These are phyloP conservation scores for Phytopythium helicoides DNA, from an alignment of 352 stramenopile genomes.

Conservation along the genomic window DNA sequence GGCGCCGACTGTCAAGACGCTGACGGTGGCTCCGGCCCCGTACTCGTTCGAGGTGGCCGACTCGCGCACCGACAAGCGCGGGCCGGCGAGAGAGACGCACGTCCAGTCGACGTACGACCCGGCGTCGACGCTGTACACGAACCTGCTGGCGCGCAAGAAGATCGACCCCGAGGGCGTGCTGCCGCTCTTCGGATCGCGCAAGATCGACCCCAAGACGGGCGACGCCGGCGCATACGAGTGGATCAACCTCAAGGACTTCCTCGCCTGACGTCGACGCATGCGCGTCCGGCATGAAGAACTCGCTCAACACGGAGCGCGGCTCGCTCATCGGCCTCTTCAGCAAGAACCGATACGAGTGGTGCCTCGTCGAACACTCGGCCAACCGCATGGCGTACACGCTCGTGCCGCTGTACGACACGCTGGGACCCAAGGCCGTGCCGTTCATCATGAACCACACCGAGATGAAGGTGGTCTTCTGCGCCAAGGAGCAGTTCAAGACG, in stretches of 20 bases:
- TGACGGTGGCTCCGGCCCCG: constrained; percentile 5
- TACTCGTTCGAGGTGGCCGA: constrained; percentile 23
- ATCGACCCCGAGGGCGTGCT: constrained; percentile 46
- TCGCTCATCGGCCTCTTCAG: constrained; percentile 67
- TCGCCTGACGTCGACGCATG: constrained; percentile 39
- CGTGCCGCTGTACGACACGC: constrained; percentile 80
- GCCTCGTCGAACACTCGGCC: constrained; percentile 52
- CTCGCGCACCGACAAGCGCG: constrained; percentile 24
- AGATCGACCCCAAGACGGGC: constrained; percentile 29
- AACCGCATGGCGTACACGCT: constrained; percentile 74
- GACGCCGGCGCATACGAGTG: constrained; percentile 46
- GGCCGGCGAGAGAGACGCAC: constrained; percentile 18
- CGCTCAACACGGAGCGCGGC: constrained; percentile 29
- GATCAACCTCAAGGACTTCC: constrained; percentile 60
- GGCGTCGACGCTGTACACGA: constrained; percentile 53
- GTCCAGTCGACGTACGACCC: constrained; percentile 25
- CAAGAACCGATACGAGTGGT: constrained; percentile 76
- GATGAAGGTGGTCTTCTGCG: constrained; percentile 70
- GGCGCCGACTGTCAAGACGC: too few relatives aligned
- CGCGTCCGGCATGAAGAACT: constrained; percentile 34
- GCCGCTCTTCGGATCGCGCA: constrained; percentile 55
- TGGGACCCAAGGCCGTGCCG: constrained; percentile 55
- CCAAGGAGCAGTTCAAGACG: constrained; percentile 46
- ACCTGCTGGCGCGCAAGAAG: constrained; percentile 33
- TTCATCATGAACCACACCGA: constrained; percentile 81